Base-by-base conservation (phyloP, 2,329 filamentous ascomycete genomes). In the Scorias spongiosa region DNA sequence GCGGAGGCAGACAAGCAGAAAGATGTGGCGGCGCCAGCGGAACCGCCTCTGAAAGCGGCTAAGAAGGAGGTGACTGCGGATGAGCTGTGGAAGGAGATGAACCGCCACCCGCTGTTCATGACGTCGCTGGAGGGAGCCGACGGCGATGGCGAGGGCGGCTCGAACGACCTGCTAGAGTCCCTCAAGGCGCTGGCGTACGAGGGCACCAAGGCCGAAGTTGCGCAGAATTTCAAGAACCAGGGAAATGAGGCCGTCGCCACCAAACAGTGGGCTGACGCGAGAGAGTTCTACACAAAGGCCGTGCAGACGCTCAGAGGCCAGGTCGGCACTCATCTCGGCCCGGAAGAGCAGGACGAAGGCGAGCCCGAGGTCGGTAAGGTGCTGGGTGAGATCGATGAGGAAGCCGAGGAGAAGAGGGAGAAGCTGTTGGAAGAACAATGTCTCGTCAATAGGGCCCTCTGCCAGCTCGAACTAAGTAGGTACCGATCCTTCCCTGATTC, bases 251-350 rank as follows among this genome's bases (percentile, higher is more conserved):
- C 76, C 56, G 93, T 93, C 58, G 72, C 74, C 54, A 71, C 71
- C 44, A 80, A 78, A 62, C 71, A 76, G 40, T 94, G 82, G 78
- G 69, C 64, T 20, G 87, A 96, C 62, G 91, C 88, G 3, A 81
- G 82, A 58, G 87, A 94, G 62, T 95, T 88, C 62, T 98, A 98
- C 62, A 76, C 74, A 28, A 91, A 93, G 66, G 88, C 81, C n/a
- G 71, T 95, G 42, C 68, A 76, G 10, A 75, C 93, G 6, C 65
- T 95, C 14, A 70, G 72, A 10, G 32, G 32, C 12, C 15, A 5
- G 32, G 9, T 36, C 32, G 32, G 15, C 12, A 36, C 32, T 3
- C 32, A 36, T 9, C 20, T 26, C 20, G 67, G 67, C 5, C 80
- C 84, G 57, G 57, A 64, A 7, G 45, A 49, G 32, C 34, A 43